Conservation (phyloP, 805 yeast species). For the Candida methanosorbosa region DNA sequence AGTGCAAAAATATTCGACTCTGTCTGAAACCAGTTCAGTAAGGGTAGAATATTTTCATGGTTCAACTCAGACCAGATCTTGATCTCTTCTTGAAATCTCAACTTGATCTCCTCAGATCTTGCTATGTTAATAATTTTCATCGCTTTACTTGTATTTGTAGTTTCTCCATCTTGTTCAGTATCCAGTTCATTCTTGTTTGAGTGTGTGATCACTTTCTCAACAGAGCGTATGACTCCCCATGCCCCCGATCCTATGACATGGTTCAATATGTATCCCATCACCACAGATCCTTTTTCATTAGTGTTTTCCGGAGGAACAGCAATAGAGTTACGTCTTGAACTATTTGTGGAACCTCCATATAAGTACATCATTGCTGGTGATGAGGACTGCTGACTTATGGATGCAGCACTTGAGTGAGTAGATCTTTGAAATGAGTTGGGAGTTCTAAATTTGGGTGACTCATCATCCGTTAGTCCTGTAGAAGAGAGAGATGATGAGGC, state of each 20-base stretch:
- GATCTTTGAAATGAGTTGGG: not conserved
- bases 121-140: constrained; percentile 21
- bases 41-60: constrained; percentile 57
- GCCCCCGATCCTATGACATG: constrained; percentile 82
- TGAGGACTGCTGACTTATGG: constrained; percentile 2
- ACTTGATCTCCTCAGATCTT: constrained; percentile 37
- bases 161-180: constrained; percentile 3
- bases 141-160: constrained; percentile 13
- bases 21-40: constrained; percentile 55
- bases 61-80: constrained; percentile 64
- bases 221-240: constrained; percentile 67
- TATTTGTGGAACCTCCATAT: constrained; percentile 10
- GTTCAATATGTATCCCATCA: constrained; percentile 55
- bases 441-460: not conserved
- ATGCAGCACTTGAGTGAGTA: not conserved
- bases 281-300: constrained; percentile 62
- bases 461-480: not conserved
- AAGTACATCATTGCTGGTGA: constrained; percentile 16
- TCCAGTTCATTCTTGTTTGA: not conserved
- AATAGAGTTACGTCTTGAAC: constrained; percentile 1
- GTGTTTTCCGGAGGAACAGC: not conserved
- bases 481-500: constrained; percentile 12
- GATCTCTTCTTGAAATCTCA: constrained; percentile 63
- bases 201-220: constrained; percentile 11
- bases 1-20: constrained; percentile 55